These are phyloP conservation scores for Nicotiana tomentosiformis DNA, from an alignment of 257 asterid genomes.

Conservation along the genomic window DNA sequence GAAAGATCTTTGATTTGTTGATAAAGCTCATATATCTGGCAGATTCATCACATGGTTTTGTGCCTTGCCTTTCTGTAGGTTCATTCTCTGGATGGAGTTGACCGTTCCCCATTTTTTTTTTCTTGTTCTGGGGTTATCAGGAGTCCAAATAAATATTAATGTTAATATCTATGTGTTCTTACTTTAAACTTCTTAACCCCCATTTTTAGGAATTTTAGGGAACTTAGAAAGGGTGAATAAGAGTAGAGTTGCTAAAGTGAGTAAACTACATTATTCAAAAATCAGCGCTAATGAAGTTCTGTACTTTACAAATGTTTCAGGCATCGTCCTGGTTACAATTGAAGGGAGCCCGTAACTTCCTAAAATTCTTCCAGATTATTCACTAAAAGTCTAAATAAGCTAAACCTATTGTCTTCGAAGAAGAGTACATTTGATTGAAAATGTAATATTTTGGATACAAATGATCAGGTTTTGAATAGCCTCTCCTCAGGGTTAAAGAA, in stretches of 20 bases:
- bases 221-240: neutral
- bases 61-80: neutral
- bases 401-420: neutral
- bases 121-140: neutral
- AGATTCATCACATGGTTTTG: neutral
- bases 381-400: neutral
- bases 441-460: neutral
- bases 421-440: neutral
- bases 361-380: neutral
- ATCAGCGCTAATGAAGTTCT: neutral
- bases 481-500: neutral
- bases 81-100: neutral
- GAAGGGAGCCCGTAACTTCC: neutral
- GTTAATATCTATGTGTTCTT: neutral
- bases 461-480: neutral
- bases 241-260: neutral
- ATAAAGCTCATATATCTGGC: neutral
- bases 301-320: neutral
- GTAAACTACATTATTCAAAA: neutral
- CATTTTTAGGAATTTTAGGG: neutral
- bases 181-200: neutral
- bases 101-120: neutral
- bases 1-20: neutral
- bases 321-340: neutral
- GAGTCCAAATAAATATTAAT: neutral